These are phyloP conservation scores for Eucommia ulmoides DNA, from an alignment of 257 asterid genomes.

Conservation along the genomic window DNA sequence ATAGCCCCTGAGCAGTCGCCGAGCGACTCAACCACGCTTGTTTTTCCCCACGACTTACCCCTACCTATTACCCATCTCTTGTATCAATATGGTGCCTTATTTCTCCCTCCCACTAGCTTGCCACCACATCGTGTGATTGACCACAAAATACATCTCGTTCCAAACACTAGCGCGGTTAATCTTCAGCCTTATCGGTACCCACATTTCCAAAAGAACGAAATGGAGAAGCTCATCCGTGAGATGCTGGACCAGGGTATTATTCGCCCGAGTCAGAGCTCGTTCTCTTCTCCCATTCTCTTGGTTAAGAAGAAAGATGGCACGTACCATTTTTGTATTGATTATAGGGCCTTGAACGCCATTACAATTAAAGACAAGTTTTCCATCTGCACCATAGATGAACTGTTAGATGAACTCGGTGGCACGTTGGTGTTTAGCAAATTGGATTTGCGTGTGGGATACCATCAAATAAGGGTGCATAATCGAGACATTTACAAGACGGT, in stretches of 20 bases:
- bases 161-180: not conserved
- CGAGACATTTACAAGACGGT: not conserved
- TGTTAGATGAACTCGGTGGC: too few species aligned
- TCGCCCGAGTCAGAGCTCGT: not conserved
- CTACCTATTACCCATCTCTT: too few species aligned
- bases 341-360: not conserved
- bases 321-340: not conserved
- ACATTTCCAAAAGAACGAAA: not conserved
- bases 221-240: not conserved
- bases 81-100: not conserved
- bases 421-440: not conserved
- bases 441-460: not conserved
- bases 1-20: too few species aligned
- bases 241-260: not conserved
- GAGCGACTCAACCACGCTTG: too few species aligned
- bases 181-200: not conserved
- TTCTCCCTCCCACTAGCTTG: not conserved
- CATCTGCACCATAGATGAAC: not conserved
- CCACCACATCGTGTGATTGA: not conserved
- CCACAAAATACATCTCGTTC: not conserved
- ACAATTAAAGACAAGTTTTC: not conserved
- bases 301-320: not conserved
- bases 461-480: not conserved
- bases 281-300: not conserved
- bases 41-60: too few species aligned